Evolutionary conservation across 2,329 filamentous ascomycete species (phyloP), one percentile per base, ranked within the genome.

Genomic region (Penicillium sclerotigenum): DNA sequence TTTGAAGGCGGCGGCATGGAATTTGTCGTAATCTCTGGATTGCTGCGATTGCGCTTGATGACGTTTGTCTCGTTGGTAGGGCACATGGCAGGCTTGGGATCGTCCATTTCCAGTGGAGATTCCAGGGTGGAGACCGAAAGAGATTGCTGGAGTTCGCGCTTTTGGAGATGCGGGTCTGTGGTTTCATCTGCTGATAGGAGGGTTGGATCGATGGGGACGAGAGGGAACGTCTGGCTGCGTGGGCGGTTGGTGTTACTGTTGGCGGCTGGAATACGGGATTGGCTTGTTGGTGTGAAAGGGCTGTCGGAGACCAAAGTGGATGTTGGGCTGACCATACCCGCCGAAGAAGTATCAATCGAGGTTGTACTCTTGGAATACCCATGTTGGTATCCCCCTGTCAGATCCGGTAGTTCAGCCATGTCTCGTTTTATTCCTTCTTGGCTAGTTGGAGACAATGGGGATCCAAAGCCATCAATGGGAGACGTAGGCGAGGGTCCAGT

Each of bases 191-290:
- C 53, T 4, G 80, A 78, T 59, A 83, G 78, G 65, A 82, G 81
- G 18, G 60, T 68, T 29, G 83, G 79, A 62, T 86, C 79, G 31
- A 74, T 61, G 43, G 68, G 64, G 40, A 90, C 77, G 42, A 87
- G 85, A 1, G 91, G 90, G 60, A 96, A 91, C 0, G 91, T 96
- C 72, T 95, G 91, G 71, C 90, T 94, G 67, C 91, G 83, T n/a
- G 89, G 90, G 54, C 90, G 83, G 65, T 88, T 87, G 62, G 87
- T 85, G 65, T 84, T 84, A 51, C 79, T 76, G 54, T 74, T 68
- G 41, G 74, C 71, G 37, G 75, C 77, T 52, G 77, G 76, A 34
- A 78, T 76, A 56, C 77, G 78, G 26, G 77, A 75, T 60, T 82
- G 80, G 54, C 78, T 78, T 9, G 77, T 80, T 24, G 80, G 77